A percentile compares a stretch with the other conserved stretches of the same genome.
Evolutionary conservation across 192 early-diverging fungal genomes (phyloP).

Genomic region (Umbelopsis vinacea): DNA sequence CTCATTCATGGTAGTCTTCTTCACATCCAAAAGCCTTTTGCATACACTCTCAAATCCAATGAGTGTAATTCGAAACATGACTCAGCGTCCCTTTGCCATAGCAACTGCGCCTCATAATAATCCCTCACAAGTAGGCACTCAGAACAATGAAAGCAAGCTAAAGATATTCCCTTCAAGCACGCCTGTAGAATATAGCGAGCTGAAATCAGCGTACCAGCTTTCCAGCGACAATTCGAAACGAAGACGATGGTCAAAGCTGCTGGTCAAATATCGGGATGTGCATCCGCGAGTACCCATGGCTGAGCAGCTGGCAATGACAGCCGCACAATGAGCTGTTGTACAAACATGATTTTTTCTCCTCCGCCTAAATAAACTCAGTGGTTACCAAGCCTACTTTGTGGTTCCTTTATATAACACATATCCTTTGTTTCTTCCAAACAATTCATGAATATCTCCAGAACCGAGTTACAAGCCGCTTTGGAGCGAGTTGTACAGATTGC

Average conservation of each 20-base stretch:
- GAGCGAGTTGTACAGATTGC: not conserved
- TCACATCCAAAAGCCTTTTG: too few relatives aligned
- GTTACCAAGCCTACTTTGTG: too few relatives aligned
- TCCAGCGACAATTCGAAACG: not conserved
- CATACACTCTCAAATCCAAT: too few relatives aligned
- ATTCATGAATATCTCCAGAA: not conserved
- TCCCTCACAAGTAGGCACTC: too few relatives aligned
- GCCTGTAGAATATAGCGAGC: too few relatives aligned
- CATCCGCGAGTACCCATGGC: not conserved
- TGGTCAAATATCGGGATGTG: slow-evolving; percentile 7
- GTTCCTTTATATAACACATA: too few relatives aligned
- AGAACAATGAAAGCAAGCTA: too few relatives aligned
- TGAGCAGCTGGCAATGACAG: not conserved
- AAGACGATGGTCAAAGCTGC: not conserved
- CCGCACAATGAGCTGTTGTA: not conserved
- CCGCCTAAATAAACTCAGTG: not conserved
- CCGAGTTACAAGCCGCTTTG: not conserved
- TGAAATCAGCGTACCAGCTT: not conserved
- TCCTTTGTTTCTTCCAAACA: too few relatives aligned
- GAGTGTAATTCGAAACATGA: too few relatives aligned
- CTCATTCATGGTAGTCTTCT: not conserved
- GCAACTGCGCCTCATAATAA: too few relatives aligned
- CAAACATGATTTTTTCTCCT: not conserved
- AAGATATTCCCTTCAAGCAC: too few relatives aligned
- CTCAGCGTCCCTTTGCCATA: too few relatives aligned